A percentile compares a stretch with the other conserved stretches of the same genome.
Evolutionary conservation across 345 rosid species (phyloP).

Genomic region (Triadica sebifera): DNA sequence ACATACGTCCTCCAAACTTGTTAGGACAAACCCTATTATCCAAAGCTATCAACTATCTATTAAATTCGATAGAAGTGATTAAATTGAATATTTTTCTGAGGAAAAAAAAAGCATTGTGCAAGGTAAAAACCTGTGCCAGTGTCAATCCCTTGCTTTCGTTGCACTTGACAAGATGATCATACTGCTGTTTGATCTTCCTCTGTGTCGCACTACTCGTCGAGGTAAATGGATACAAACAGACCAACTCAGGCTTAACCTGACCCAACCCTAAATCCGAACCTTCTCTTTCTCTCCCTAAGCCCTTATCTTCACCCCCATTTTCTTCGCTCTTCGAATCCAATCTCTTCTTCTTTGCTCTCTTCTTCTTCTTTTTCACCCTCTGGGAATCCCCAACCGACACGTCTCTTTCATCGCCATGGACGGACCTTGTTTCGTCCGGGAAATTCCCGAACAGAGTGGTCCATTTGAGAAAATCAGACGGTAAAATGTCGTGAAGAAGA

Average conservation of each 20-base stretch:
- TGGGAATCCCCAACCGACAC: slow-evolving; percentile 8
- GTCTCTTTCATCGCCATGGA: slow-evolving; percentile 21
- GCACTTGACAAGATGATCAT: slow-evolving; percentile 73
- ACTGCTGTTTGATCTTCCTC: slow-evolving; percentile 91
- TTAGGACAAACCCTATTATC: not conserved
- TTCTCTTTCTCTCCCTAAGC: slow-evolving; percentile 18
- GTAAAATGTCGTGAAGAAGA: slow-evolving; percentile 52
- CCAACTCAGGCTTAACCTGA: slow-evolving; percentile 52
- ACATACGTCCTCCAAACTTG: not conserved
- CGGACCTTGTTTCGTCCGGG: slow-evolving; percentile 20
- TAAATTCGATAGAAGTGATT: not conserved
- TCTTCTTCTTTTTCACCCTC: slow-evolving; percentile 29
- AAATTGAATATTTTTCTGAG: not conserved
- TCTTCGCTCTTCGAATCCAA: slow-evolving; percentile 32
- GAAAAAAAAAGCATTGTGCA: not conserved
- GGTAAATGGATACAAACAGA: slow-evolving; percentile 77
- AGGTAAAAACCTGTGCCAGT: slow-evolving; percentile 59
- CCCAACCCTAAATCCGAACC: slow-evolving; percentile 33
- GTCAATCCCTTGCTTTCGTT: slow-evolving; percentile 67
- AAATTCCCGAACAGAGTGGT: slow-evolving; percentile 11
- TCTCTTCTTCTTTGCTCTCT: slow-evolving; percentile 54
- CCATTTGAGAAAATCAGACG: slow-evolving; percentile 45
- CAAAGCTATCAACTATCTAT: not conserved
- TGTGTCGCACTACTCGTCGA: slow-evolving; percentile 83
- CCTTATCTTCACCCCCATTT: slow-evolving; percentile 31